These are phyloP conservation scores for Basipetospora sp. DNA, from an alignment of 2,329 filamentous ascomycete genomes.

Conservation along the genomic window DNA sequence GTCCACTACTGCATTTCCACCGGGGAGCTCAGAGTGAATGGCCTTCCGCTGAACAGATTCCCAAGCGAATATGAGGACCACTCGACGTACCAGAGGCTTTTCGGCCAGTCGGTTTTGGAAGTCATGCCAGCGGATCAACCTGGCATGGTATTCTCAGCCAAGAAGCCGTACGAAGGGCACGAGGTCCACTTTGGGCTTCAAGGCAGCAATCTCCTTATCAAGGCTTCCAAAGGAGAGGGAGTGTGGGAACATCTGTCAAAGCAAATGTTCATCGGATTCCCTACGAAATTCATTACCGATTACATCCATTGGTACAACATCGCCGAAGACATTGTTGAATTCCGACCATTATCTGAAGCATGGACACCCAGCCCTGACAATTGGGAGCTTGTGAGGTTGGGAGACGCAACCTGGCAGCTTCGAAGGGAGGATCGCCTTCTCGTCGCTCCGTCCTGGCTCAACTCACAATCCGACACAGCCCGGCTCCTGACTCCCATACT, in stretches of 20 bases:
- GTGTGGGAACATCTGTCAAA: constrained; percentile 21
- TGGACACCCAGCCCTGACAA: constrained; percentile 13
- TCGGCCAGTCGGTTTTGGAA: constrained; percentile 27
- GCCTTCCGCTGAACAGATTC: constrained; percentile 30
- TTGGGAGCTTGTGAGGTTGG: constrained; percentile 15
- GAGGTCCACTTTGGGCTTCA: constrained; percentile 24
- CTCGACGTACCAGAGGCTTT: constrained; percentile 25
- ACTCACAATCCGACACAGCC: background rate
- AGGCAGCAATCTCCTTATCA: constrained; percentile 24
- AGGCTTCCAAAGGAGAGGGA: constrained; percentile 8
- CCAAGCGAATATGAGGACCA: constrained; percentile 29
- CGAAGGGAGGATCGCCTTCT: background rate
- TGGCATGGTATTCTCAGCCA: constrained; percentile 27
- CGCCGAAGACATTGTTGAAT: constrained; percentile 15
- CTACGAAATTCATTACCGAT: constrained; percentile 21
- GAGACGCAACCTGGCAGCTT: too few relatives aligned
- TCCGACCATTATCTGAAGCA: constrained; percentile 13
- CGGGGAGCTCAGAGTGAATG: constrained; percentile 37
- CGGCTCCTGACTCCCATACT: background rate
- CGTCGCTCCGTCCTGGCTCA: background rate
- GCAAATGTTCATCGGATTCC: too few relatives aligned
- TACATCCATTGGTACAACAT: constrained; percentile 33
- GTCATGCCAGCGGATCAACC: constrained; percentile 23
- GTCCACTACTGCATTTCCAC: constrained; percentile 36
- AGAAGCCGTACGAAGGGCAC: constrained; percentile 16